Evolutionary conservation across 345 rosid genomes (phyloP).

Genomic region (Salix purpurea): DNA sequence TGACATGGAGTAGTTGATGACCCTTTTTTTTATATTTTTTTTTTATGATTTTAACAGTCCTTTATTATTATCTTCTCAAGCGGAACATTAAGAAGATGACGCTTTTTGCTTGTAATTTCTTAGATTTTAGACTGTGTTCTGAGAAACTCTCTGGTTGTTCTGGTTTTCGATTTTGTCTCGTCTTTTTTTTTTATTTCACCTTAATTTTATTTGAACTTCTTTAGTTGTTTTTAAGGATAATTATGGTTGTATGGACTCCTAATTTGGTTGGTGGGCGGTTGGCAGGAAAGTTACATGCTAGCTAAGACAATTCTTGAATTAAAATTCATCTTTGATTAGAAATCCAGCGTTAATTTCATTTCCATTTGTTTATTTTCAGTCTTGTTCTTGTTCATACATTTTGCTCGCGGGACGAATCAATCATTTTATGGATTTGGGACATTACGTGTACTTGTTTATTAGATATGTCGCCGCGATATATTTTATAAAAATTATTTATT

Average conservation of each 20-base stretch:
- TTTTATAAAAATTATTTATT: too few species aligned
- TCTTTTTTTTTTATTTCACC: too few species aligned
- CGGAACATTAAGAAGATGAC: too few species aligned
- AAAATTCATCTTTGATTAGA: constrained; percentile 1
- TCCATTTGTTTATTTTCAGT: neutral
- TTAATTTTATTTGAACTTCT: neutral
- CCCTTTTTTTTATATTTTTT: neutral
- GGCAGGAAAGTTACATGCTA: constrained; percentile 22
- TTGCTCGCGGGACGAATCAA: neutral
- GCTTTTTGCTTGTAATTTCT: neutral
- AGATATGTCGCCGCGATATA: too few species aligned
- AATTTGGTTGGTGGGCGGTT: constrained; percentile 7
- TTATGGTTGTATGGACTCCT: neutral
- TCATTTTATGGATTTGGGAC: too few species aligned
- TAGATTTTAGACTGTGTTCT: neutral
- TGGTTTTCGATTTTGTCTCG: neutral
- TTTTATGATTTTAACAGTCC: too few species aligned
- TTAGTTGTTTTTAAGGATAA: neutral
- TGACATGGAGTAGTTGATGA: neutral
- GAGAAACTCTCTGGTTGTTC: neutral
- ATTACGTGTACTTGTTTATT: too few species aligned
- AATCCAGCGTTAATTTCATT: neutral
- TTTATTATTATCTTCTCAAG: too few species aligned
- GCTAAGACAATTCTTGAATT: constrained; percentile 22
- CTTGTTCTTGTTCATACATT: neutral